A percentile compares a stretch with the other conserved stretches of the same genome.
Evolutionary conservation across 129 eudicot species (phyloP).

Genomic region (Deinandra increscens): DNA sequence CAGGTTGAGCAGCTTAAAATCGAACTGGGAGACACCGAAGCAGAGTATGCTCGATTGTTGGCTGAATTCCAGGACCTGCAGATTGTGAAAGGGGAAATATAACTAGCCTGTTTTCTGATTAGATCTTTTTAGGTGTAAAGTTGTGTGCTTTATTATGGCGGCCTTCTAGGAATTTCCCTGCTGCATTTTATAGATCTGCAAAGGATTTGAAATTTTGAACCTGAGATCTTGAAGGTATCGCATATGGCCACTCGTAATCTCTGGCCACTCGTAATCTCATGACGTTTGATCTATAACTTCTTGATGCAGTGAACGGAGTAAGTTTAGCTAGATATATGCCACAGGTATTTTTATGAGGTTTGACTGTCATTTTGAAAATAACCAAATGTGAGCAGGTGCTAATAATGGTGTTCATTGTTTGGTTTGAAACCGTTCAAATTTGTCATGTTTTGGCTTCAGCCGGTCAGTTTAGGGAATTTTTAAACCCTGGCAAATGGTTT

Average conservation of each 20-base stretch:
- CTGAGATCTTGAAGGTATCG: neutral
- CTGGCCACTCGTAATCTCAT: neutral
- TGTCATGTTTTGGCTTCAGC: too few relatives aligned
- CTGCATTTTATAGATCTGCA: neutral
- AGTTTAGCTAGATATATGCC: neutral
- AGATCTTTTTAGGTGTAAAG: conserved; percentile 22
- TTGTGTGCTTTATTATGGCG: neutral
- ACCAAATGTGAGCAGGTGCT: neutral
- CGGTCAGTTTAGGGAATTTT: too few relatives aligned
- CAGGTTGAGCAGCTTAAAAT: conserved; percentile 50
- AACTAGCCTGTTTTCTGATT: neutral
- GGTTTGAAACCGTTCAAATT: too few relatives aligned
- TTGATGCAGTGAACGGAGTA: neutral
- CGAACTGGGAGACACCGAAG: conserved; percentile 45
- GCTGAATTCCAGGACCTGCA: conserved; percentile 46
- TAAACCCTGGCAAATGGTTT: too few relatives aligned
- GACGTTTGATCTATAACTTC: neutral
- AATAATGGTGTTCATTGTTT: too few relatives aligned
- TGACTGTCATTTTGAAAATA: neutral
- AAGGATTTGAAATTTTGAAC: neutral
- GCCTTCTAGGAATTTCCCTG: neutral
- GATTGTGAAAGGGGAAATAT: conserved; percentile 47
- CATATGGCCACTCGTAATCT: neutral
- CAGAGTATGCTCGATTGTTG: conserved; percentile 45
- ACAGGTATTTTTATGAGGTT: too few relatives aligned